These are phyloP conservation scores for Apiotrichum mycotoxinovorans DNA, from an alignment of 1,284 basidiomycete species.

Conservation along the genomic window DNA sequence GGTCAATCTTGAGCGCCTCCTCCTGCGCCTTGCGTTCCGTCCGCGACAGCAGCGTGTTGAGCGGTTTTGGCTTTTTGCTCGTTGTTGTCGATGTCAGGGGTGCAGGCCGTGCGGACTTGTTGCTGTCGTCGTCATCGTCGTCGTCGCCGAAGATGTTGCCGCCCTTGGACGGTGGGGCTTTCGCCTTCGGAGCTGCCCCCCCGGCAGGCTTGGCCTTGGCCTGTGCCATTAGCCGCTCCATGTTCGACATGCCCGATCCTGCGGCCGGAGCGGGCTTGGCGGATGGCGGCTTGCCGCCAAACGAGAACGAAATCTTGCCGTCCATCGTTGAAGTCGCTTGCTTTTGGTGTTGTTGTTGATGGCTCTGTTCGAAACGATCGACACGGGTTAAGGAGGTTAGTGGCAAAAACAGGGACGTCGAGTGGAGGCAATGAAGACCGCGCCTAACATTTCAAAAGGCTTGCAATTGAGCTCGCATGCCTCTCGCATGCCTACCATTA, in stretches of 20 bases:
- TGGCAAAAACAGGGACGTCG: no score
- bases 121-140: conserved; percentile 35
- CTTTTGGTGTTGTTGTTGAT: not conserved
- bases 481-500: no score
- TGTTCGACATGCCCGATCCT: conserved; percentile 28
- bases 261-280: not conserved
- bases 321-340: conserved; percentile 24
- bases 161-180: conserved; percentile 7
- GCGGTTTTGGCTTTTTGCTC: not conserved
- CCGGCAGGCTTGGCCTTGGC: conserved; percentile 23
- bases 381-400: no score
- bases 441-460: no score
- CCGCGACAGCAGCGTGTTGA: conserved; percentile 23
- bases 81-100: conserved; percentile 2
- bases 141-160: conserved; percentile 30
- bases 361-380: no score
- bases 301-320: conserved; percentile 44
- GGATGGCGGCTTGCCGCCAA: conserved; percentile 23
- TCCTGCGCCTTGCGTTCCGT: conserved; percentile 52
- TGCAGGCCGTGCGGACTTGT: not conserved
- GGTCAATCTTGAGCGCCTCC: conserved; percentile 73
- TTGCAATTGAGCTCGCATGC: no score
- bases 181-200: conserved; percentile 4
- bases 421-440: no score
- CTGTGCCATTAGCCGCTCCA: conserved; percentile 42